phyloP scores from a whole-genome alignment of 306 rosid species.

The Quercus robur region DNA sequence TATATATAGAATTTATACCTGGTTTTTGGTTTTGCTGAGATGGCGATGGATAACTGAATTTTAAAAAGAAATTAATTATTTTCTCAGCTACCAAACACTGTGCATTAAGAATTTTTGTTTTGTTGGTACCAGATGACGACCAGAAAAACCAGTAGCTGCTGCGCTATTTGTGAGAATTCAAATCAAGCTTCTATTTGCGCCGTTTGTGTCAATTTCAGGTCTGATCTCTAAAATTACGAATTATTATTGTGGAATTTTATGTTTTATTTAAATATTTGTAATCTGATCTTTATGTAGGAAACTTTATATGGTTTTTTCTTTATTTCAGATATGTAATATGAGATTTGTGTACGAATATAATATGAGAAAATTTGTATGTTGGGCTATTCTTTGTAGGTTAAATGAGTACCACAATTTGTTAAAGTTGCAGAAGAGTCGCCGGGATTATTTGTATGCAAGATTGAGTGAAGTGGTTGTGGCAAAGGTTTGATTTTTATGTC shows the following conservation, averaged over 20 bases:
- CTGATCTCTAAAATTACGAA: neutral
- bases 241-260: neutral
- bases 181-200: constrained; percentile 74
- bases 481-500: constrained; percentile 55
- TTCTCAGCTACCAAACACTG: too few species aligned
- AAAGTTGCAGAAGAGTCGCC: constrained; percentile 56
- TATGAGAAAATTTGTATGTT: neutral
- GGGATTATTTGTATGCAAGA: constrained; percentile 65
- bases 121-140: constrained; percentile 35
- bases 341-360: neutral
- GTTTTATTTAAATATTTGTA: neutral
- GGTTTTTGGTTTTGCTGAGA: neutral
- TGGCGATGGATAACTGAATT: neutral
- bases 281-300: neutral
- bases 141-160: constrained; percentile 51
- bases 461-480: constrained; percentile 71
- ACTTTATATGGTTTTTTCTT: neutral
- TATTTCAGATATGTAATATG: neutral
- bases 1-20: neutral
- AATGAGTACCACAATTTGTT: constrained; percentile 47
- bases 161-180: constrained; percentile 77
- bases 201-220: constrained; percentile 85
- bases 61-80: neutral
- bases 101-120: neutral
- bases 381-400: constrained; percentile 42